Base-by-base conservation (phyloP, 148 eudicot genomes). In the Nepenthes gracilis region DNA sequence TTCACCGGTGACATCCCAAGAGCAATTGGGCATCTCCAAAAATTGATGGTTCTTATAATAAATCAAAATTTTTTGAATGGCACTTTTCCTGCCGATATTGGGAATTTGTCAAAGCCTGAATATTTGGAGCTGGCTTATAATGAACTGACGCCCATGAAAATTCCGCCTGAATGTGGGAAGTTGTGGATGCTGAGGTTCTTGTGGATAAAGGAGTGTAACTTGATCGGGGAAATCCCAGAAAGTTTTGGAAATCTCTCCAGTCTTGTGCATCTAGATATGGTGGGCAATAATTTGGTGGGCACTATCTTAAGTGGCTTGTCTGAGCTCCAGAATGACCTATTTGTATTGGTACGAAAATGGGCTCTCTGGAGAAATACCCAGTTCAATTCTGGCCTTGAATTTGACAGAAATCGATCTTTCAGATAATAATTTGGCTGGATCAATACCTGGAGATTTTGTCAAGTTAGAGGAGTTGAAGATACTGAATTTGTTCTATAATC, bases 1-100 rank as follows among this genome's bases (percentile, higher is more conserved):
- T 85, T 91, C 74, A 74, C 76, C 52, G 88, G 83, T 13, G 72
- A 80, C 48, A 75, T 91, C 6, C 96, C 97, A 0, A 74, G 70
- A 45, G 72, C 80, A 13, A 72, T 90, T 14, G 87, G 81, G 1
- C 62, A 65, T 5, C 65, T 90, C 6, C 64, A 74, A 8, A 70
- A 60, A 67, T 62, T 90, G 12, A 36, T 3, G 7, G 38, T 23
- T 0, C 59, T 90, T 60, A 4, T 60, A 37, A 72, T 90, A 2
- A 34, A 70, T 23, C 7, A 23, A 0, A 90, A 86, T 40, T 35
- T 68, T 40, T 75, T 90, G 64, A 74, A 80, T 47, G 97, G 90
- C n/a, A 67, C 75, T 5, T 64, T 77, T 58, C 95, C 95, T 10
- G 38, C 54, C 2, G 89, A 83, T 47, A 72, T 86, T n/a, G 88